Base-by-base conservation (phyloP, 176 grass and related monocot species). In the Carex parvula region DNA sequence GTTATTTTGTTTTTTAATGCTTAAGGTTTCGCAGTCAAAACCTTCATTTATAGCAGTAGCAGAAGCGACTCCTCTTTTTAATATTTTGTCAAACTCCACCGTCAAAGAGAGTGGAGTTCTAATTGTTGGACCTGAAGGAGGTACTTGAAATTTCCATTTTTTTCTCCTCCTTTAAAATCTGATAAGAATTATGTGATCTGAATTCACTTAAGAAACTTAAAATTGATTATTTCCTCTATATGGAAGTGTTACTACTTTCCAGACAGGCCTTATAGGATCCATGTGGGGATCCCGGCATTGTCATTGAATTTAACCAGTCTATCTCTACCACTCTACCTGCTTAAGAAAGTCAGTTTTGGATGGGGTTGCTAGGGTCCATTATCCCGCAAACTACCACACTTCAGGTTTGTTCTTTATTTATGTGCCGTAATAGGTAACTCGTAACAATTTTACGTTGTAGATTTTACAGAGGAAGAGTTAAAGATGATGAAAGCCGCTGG, bases 81-180 rank as follows among this genome's bases (percentile, higher is more conserved):
- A 75, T 17, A 29, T 81, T 80, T 87, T 98, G 77, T 72, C 91
- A 3, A 82, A 90, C 21, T 92, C 80, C 15, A 79, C 52, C 16
- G 59, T 11, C n/a, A 87, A 93, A 62, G 82, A 93, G 52, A 98
- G 30, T 9, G 92, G 95, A 71, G 12, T 93, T 85, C 79, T 98
- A 30, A 89, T 98, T 89, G 33, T 98, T 89, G 95, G 95, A 52
- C 95, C 91, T 64, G 95, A 95, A 92, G 95, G 95, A 84, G 95
- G 92, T 91, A 87, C 61, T 17, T 5, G 5, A 69, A 83, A 68
- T 82, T 13, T 60, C 17, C 24, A 3, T 18, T 53, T 35, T 80
- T 58, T 21, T 13, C 29, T 32, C 21, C 46, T 52, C 74, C 8
- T 58, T 53, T n/a, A 33, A 63, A 22, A 42, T 81, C 18, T 24